A percentile compares a stretch with the other conserved stretches of the same genome.
Conservation (phyloP, 768 basidiomycete genomes). For the Termitomyces sp. region DNA sequence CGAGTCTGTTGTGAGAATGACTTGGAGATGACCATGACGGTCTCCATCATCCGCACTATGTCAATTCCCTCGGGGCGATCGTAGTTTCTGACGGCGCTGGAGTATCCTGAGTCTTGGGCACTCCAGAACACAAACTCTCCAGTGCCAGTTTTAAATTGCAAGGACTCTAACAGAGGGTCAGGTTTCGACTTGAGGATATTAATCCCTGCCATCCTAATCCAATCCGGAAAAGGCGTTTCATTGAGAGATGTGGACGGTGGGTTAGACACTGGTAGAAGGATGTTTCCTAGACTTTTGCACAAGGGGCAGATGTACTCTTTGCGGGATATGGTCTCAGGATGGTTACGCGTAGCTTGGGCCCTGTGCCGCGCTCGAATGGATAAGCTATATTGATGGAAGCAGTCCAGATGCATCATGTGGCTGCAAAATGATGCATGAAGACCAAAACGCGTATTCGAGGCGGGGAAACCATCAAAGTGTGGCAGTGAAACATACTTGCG, state of each 20-base stretch:
- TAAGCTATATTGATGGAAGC: slow-evolving; percentile 84
- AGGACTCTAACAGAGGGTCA: slow-evolving; percentile 60
- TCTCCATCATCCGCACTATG: slow-evolving; percentile 79
- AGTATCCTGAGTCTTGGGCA: slow-evolving; percentile 72
- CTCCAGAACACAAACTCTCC: slow-evolving; percentile 90
- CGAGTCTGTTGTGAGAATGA: slow-evolving; percentile 80
- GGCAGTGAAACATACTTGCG: slow-evolving; percentile 32
- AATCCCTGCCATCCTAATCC: slow-evolving; percentile 87
- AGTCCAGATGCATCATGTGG: slow-evolving; percentile 95
- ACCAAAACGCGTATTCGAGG: slow-evolving; percentile 74
- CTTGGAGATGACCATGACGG: slow-evolving; percentile 72
- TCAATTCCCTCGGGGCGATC: slow-evolving; percentile 52
- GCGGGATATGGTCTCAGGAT: slow-evolving; percentile 90
- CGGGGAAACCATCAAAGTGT: slow-evolving; percentile 71
- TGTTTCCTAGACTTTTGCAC: slow-evolving; percentile 95
- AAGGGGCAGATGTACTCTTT: slow-evolving; percentile 96
- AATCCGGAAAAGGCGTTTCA: slow-evolving; percentile 69
- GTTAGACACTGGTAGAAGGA: slow-evolving; percentile 76
- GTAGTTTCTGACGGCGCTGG: slow-evolving; percentile 43
- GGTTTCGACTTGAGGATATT: slow-evolving; percentile 83
- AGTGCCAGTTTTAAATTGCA: slow-evolving; percentile 75
- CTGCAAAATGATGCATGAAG: slow-evolving; percentile 85
- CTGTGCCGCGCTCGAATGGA: slow-evolving; percentile 87
- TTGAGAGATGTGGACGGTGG: slow-evolving; percentile 47
- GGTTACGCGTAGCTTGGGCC: slow-evolving; percentile 84